Percentiles rank a stretch among this genome's conserved stretches.
Evolutionary conservation across 352 stramenopile species (phyloP).

Genomic region (Phytophthora tubulina): DNA sequence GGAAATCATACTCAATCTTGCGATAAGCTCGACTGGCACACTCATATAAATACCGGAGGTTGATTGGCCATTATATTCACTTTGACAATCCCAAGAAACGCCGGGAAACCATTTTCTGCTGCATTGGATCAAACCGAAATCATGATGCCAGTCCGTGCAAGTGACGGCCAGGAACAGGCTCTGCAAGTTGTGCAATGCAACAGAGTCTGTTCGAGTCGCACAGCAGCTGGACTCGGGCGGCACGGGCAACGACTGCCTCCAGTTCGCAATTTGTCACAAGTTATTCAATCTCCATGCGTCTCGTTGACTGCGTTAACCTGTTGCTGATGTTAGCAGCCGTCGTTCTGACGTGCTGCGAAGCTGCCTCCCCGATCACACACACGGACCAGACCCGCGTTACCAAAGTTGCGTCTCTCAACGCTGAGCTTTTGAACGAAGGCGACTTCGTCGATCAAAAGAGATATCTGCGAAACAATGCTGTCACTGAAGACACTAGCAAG

Average conservation of each 20-base stretch:
- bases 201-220: no score
- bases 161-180: no score
- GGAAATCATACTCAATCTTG: conserved; percentile 11
- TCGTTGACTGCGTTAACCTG: neutral
- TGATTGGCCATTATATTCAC: conserved; percentile 8
- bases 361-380: neutral
- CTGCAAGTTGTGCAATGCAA: no score
- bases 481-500: neutral
- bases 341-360: neutral
- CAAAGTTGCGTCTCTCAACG: neutral
- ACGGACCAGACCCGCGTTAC: neutral
- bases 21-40: conserved; percentile 10
- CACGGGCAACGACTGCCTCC: no score
- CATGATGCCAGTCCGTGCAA: no score
- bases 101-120: neutral
- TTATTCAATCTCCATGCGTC: neutral
- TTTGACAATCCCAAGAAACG: conserved; percentile 16
- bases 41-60: neutral
- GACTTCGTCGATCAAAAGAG: neutral
- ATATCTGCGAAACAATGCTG: neutral
- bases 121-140: neutral
- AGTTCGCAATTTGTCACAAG: neutral
- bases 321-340: neutral
- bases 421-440: neutral
- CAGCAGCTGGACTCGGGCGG: no score